Evolutionary conservation across 441 rosid species (phyloP).

Genomic region (Metrosideros polymorpha): DNA sequence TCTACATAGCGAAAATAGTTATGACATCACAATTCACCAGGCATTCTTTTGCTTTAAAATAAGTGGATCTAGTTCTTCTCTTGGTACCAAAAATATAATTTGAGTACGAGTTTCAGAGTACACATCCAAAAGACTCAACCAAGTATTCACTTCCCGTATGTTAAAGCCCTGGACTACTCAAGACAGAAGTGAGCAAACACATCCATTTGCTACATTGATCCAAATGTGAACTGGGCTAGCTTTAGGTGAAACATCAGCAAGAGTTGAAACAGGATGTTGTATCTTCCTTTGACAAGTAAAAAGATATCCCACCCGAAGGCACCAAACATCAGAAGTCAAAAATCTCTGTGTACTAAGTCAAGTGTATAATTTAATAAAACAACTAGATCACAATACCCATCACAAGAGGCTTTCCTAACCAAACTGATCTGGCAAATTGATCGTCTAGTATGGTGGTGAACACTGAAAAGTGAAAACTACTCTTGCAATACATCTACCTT

Average conservation of each 20-base stretch:
- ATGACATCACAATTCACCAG: neutral
- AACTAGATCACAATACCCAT: neutral
- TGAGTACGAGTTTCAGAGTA: neutral
- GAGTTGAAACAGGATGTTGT: neutral
- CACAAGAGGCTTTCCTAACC: neutral
- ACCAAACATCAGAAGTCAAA: neutral
- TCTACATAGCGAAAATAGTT: neutral
- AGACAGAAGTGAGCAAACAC: neutral
- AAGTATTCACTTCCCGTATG: neutral
- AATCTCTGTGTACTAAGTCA: neutral
- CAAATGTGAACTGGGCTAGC: neutral
- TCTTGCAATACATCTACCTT: neutral
- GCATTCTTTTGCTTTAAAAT: neutral
- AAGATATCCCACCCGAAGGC: neutral
- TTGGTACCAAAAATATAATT: neutral
- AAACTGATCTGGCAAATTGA: neutral
- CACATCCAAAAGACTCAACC: neutral
- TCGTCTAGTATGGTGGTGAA: neutral
- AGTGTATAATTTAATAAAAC: neutral
- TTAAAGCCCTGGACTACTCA: neutral
- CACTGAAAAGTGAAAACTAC: neutral
- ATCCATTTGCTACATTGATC: neutral
- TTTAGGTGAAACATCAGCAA: neutral
- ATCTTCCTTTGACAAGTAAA: neutral
- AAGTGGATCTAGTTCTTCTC: neutral